Percentiles rank a stretch among this genome's conserved stretches.
Conservation (phyloP, 2,329 filamentous ascomycete genomes). For the Alternaria sp. region DNA sequence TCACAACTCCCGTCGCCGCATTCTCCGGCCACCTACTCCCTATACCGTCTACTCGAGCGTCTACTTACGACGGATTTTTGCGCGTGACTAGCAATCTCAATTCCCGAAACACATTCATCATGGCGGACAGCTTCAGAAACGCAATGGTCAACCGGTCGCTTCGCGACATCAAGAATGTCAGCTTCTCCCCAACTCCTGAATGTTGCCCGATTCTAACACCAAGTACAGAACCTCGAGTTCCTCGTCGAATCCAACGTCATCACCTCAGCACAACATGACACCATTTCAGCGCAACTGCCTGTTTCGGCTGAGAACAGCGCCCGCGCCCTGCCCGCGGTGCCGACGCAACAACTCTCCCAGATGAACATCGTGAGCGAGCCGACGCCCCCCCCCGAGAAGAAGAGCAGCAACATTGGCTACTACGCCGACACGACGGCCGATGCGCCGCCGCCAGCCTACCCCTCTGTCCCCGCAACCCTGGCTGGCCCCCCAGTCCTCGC, state of each 20-base stretch:
- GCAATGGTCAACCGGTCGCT: conserved; percentile 83
- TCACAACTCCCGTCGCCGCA: conserved; percentile 10
- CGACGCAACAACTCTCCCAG: conserved; percentile 45
- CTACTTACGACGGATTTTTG: neutral
- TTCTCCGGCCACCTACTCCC: conserved; percentile 12
- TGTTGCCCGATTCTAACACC: neutral
- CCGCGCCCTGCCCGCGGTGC: conserved; percentile 40
- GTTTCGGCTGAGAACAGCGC: conserved; percentile 72
- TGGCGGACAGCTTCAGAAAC: conserved; percentile 58
- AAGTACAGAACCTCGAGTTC: conserved; percentile 85
- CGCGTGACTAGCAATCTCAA: neutral
- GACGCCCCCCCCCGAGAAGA: conserved; percentile 46
- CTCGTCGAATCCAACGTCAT: conserved; percentile 85
- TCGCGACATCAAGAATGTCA: conserved; percentile 84
- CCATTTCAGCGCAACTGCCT: conserved; percentile 78
- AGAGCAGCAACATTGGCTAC: conserved; percentile 54
- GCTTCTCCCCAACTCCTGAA: conserved; percentile 34
- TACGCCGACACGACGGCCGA: conserved; percentile 52
- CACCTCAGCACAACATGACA: conserved; percentile 75
- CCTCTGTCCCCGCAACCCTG: conserved; percentile 58
- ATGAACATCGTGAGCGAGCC: conserved; percentile 45
- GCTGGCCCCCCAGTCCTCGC: conserved; percentile 67
- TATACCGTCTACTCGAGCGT: neutral
- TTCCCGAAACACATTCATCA: conserved; percentile 20
- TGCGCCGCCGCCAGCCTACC: conserved; percentile 57